Conservation (phyloP, 2,329 filamentous ascomycete genomes). For the Arthroderma sp. region DNA sequence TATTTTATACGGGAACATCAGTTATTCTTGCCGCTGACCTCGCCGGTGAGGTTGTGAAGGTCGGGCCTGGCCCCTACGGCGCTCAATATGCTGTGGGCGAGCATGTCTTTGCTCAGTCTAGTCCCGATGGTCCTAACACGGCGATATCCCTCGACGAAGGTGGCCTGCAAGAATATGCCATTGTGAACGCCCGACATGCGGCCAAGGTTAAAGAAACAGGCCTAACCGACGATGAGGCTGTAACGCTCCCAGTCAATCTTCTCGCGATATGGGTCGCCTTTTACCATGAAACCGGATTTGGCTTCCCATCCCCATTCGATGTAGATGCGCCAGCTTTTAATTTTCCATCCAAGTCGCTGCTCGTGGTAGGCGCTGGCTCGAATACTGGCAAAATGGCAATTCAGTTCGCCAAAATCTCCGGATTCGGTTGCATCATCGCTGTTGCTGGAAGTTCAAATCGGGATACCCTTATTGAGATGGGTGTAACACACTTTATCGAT, state of each 20-base stretch:
- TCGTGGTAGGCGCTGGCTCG: no score
- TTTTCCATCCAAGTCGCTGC: neutral
- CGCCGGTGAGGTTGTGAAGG: constrained; percentile 20
- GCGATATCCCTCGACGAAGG: neutral
- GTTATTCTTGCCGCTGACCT: constrained; percentile 24
- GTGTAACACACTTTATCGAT: no score
- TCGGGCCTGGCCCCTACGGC: constrained; percentile 15
- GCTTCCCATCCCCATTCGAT: constrained; percentile 11
- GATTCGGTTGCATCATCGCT: no score
- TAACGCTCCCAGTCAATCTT: constrained; percentile 26
- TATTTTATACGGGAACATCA: constrained; percentile 24
- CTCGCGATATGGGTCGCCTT: constrained; percentile 13
- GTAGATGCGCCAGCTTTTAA: constrained; percentile 23
- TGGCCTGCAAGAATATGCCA: constrained; percentile 28
- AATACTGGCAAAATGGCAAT: no score
- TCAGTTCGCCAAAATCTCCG: no score
- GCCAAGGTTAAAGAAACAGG: constrained; percentile 21
- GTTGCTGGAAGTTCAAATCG: no score
- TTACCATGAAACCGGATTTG: constrained; percentile 10
- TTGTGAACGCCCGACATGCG: constrained; percentile 18
- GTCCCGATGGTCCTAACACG: constrained; percentile 1
- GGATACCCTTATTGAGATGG: no score
- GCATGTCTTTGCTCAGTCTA: constrained; percentile 20
- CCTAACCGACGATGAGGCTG: constrained; percentile 24
- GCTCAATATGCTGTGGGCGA: constrained; percentile 18